Evolutionary conservation across 2,329 filamentous ascomycete species (phyloP).

Genomic region (Cyclaneusma minus): DNA sequence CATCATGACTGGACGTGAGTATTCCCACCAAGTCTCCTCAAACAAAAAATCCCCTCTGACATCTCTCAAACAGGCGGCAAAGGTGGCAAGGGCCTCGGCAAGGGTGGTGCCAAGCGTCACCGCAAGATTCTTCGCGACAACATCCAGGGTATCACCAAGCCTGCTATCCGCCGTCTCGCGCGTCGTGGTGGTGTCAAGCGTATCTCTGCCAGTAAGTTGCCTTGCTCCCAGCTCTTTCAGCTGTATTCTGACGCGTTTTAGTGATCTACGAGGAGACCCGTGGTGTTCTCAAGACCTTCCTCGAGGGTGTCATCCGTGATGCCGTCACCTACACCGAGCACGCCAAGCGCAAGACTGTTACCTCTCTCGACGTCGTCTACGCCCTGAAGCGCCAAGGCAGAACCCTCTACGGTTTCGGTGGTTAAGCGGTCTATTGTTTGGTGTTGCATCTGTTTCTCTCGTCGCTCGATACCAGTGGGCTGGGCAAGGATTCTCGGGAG

Average conservation of each 20-base stretch:
- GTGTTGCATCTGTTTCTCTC: slow-evolving; percentile 9
- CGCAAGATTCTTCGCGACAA: slow-evolving; percentile 33
- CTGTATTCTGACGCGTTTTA: too few species aligned
- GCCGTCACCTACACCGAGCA: slow-evolving; percentile 72
- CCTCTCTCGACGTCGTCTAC: slow-evolving; percentile 48
- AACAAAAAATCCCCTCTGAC: background rate
- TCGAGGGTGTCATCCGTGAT: slow-evolving; percentile 67
- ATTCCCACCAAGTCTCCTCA: slow-evolving; percentile 2
- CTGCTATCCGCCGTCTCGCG: slow-evolving; percentile 34
- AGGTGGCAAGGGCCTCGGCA: slow-evolving; percentile 94
- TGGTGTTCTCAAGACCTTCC: slow-evolving; percentile 72
- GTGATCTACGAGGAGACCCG: slow-evolving; percentile 77
- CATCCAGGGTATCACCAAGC: slow-evolving; percentile 9
- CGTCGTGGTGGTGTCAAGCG: slow-evolving; percentile 99
- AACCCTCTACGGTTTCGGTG: slow-evolving; percentile 34
- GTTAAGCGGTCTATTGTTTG: slow-evolving; percentile 2
- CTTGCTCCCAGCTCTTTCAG: too few species aligned
- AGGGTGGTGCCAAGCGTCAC: slow-evolving; percentile 45
- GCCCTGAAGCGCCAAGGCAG: slow-evolving; percentile 48
- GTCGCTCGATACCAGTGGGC: slow-evolving; percentile 7
- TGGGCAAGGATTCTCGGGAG: slow-evolving; percentile 4
- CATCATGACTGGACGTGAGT: slow-evolving; percentile 46
- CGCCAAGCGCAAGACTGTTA: slow-evolving; percentile 64
- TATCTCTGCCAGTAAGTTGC: slow-evolving; percentile 77
- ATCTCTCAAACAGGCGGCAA: slow-evolving; percentile 54